phyloP scores from a whole-genome alignment of 257 asterid species.

The Penstemon eatonii region DNA sequence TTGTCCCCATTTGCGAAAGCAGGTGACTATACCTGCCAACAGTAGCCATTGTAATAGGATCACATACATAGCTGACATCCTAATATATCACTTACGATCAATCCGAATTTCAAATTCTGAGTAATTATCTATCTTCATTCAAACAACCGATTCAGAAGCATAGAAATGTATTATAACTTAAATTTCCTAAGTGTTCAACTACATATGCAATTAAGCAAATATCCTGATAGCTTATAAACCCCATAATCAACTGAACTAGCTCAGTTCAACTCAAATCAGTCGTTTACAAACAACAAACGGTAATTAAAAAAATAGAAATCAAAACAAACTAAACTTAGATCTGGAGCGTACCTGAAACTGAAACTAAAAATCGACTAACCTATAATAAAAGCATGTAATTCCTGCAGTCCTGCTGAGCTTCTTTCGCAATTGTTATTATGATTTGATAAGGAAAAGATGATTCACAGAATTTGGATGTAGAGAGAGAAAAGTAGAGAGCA shows the following conservation, averaged over 20 bases:
- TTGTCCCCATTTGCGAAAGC: conserved; percentile 59
- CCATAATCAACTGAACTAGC: conserved; percentile 13
- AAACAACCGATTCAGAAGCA: conserved; percentile 12
- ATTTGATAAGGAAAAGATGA: conserved; percentile 15
- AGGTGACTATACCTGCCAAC: conserved; percentile 38
- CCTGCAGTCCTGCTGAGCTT: no score
- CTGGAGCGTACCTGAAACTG: conserved; percentile 33
- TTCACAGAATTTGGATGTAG: conserved; percentile 16
- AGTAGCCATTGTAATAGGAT: conserved; percentile 16
- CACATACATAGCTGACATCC: conserved; percentile 1
- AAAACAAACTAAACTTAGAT: conserved; percentile 19
- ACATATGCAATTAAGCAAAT: neutral
- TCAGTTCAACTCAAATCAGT: conserved; percentile 20
- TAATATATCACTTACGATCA: neutral
- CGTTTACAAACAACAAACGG: conserved; percentile 5
- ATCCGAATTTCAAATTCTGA: no score
- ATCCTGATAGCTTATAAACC: conserved; percentile 4
- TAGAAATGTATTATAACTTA: neutral
- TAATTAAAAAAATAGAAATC: neutral
- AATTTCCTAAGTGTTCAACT: conserved; percentile 2
- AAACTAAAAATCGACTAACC: conserved; percentile 15
- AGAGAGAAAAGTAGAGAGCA: conserved; percentile 25
- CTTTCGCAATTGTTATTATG: no score
- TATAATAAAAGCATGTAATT: neutral
- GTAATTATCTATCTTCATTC: neutral